These are phyloP conservation scores for Metschnikowia rubicola DNA, from an alignment of 805 yeast species.

Conservation along the genomic window DNA sequence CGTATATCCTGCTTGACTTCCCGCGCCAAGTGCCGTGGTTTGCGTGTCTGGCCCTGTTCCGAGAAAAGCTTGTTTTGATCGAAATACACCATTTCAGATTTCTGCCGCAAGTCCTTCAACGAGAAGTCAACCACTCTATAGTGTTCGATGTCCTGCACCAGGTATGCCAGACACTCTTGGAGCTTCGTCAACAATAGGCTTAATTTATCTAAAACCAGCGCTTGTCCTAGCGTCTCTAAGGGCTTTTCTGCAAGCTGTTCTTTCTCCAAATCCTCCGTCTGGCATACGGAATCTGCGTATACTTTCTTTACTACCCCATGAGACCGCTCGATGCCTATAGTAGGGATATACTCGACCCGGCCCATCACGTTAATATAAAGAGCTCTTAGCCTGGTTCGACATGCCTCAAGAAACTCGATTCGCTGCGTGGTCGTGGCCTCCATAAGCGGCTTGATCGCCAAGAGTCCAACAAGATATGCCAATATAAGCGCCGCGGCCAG, in stretches of 20 bases:
- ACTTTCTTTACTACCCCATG: conserved; percentile 27
- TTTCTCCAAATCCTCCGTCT: conserved; percentile 29
- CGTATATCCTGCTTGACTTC: conserved; percentile 39
- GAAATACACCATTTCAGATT: conserved; percentile 34
- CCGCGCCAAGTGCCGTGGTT: conserved; percentile 24
- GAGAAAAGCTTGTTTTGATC: conserved; percentile 30
- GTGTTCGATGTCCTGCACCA: conserved; percentile 30
- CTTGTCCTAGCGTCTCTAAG: conserved; percentile 27
- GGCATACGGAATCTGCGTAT: conserved; percentile 37
- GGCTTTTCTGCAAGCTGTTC: conserved; percentile 16
- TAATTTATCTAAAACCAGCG: conserved; percentile 23
- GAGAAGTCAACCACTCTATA: conserved; percentile 27
- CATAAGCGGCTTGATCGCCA: conserved; percentile 35
- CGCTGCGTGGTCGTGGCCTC: conserved; percentile 27
- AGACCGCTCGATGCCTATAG: conserved; percentile 31
- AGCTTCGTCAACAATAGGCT: conserved; percentile 21
- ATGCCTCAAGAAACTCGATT: conserved; percentile 33
- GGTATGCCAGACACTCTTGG: conserved; percentile 26
- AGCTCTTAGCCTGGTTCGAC: conserved; percentile 32
- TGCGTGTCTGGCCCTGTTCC: conserved; percentile 9
- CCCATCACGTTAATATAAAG: conserved; percentile 32
- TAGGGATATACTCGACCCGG: conserved; percentile 37
- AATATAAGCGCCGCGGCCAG: conserved; percentile 30
- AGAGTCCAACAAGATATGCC: conserved; percentile 30
- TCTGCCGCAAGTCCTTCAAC: conserved; percentile 35